Conservation (phyloP, 768 basidiomycete species). For the Calocybe cyanea region DNA sequence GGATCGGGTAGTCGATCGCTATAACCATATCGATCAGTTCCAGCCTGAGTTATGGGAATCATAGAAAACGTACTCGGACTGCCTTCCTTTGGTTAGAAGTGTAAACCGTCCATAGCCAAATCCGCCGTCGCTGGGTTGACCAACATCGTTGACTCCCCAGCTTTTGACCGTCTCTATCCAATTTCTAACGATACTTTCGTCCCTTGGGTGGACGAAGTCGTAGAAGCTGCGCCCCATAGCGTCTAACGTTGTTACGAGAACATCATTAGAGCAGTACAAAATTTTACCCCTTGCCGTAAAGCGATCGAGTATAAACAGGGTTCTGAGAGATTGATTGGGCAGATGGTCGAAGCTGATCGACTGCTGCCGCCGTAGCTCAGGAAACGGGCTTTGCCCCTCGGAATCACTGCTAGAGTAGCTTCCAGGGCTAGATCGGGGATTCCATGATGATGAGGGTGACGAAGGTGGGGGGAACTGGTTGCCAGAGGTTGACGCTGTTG, state of each 20-base stretch:
- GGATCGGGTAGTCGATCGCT: conserved; percentile 34
- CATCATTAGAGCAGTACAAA: conserved; percentile 71
- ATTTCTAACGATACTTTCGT: conserved; percentile 61
- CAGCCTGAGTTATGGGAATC: not conserved
- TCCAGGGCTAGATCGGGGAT: conserved; percentile 16
- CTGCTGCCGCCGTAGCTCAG: conserved; percentile 17
- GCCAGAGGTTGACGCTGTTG: conserved; percentile 45
- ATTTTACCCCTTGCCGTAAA: conserved; percentile 66
- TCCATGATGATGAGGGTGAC: conserved; percentile 28
- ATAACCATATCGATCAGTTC: not conserved
- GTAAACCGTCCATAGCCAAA: conserved; percentile 78
- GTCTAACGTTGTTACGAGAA: conserved; percentile 53
- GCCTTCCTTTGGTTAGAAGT: conserved; percentile 53
- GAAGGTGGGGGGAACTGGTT: conserved; percentile 30
- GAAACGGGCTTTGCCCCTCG: conserved; percentile 15
- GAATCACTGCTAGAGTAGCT: conserved; percentile 14
- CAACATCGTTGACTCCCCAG: conserved; percentile 83
- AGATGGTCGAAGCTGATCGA: conserved; percentile 57
- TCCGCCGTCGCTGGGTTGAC: conserved; percentile 79
- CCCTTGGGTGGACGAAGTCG: conserved; percentile 65
- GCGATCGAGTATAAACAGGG: conserved; percentile 78
- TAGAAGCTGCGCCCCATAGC: conserved; percentile 68
- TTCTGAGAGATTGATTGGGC: conserved; percentile 66
- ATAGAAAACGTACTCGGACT: conserved; percentile 47
- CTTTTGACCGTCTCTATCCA: conserved; percentile 79